phyloP scores from a whole-genome alignment of 1,284 basidiomycete genomes.

The Cutaneotrichosporon sp. region DNA sequence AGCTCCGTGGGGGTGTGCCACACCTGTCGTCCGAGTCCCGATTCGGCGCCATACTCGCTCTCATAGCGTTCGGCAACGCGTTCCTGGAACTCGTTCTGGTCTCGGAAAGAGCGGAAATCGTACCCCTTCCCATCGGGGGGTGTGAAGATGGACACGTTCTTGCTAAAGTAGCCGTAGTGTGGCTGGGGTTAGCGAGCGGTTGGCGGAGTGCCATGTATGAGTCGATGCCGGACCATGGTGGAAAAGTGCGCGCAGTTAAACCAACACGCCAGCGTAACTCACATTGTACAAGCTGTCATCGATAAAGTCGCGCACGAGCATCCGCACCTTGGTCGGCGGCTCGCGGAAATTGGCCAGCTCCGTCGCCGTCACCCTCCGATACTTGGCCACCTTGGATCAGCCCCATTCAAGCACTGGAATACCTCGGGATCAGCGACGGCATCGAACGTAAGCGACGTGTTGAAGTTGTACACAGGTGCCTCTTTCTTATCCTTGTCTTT shows the following conservation, averaged over 20 bases:
- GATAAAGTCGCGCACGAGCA: slow-evolving; percentile 95
- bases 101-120: slow-evolving; percentile 68
- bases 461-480: slow-evolving; percentile 48
- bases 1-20: slow-evolving; percentile 99
- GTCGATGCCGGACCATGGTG: too few species aligned
- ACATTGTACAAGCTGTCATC: slow-evolving; percentile 93
- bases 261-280: slow-evolving; percentile 17
- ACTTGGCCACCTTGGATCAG: slow-evolving; percentile 39
- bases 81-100: slow-evolving; percentile 75
- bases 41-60: slow-evolving; percentile 49
- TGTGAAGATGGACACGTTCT: slow-evolving; percentile 82
- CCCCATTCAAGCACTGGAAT: neutral
- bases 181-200: slow-evolving; percentile 55
- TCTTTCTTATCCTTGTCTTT: slow-evolving; percentile 10
- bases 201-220: too few species aligned
- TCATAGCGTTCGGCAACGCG: slow-evolving; percentile 74
- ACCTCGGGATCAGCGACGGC: slow-evolving; percentile 49
- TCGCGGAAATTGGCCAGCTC: slow-evolving; percentile 62
- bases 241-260: too few species aligned
- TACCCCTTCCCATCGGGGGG: slow-evolving; percentile 61
- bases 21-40: slow-evolving; percentile 78
- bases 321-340: slow-evolving; percentile 80
- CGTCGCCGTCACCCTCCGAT: slow-evolving; percentile 70
- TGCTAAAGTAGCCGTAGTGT: slow-evolving; percentile 94
- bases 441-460: slow-evolving; percentile 45